phyloP scores from a whole-genome alignment of 345 rosid species.

The Aurinia saxatilis region DNA sequence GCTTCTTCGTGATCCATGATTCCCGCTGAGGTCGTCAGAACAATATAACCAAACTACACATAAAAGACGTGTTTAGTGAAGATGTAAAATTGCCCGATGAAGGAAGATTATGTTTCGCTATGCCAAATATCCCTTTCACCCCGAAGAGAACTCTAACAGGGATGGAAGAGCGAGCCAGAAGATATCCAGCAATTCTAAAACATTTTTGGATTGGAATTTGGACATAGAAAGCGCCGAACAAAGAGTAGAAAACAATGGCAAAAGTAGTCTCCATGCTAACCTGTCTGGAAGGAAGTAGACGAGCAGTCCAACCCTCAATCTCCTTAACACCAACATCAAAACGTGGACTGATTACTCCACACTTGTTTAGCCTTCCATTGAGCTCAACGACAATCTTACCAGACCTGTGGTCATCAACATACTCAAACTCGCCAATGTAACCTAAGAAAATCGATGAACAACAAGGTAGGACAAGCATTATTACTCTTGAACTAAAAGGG shows the following conservation, averaged over 20 bases:
- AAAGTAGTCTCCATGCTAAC: constrained; percentile 18
- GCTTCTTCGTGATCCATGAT: constrained; percentile 94
- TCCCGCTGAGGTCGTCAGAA: constrained; percentile 78
- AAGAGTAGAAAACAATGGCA: not conserved
- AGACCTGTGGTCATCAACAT: constrained; percentile 31
- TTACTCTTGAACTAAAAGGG: not conserved
- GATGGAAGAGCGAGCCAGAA: too few species aligned
- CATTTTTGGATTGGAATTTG: not conserved
- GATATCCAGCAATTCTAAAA: not conserved
- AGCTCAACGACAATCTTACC: constrained; percentile 31
- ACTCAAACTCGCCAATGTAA: constrained; percentile 33
- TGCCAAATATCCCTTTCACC: too few species aligned
- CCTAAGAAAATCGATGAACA: constrained; percentile 7
- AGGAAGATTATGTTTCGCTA: not conserved
- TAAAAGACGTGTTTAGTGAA: not conserved
- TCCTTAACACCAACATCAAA: constrained; percentile 49
- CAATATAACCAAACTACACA: constrained; percentile 72
- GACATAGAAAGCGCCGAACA: not conserved
- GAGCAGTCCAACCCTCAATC: constrained; percentile 49
- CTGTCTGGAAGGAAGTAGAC: constrained; percentile 52
- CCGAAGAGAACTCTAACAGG: too few species aligned
- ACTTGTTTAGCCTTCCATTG: constrained; percentile 22
- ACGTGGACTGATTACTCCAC: constrained; percentile 34
- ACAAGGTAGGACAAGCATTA: not conserved
- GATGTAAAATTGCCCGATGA: not conserved